Evolutionary conservation across 2,329 filamentous ascomycete species (phyloP).

Genomic region (Aspergillus proliferans): DNA sequence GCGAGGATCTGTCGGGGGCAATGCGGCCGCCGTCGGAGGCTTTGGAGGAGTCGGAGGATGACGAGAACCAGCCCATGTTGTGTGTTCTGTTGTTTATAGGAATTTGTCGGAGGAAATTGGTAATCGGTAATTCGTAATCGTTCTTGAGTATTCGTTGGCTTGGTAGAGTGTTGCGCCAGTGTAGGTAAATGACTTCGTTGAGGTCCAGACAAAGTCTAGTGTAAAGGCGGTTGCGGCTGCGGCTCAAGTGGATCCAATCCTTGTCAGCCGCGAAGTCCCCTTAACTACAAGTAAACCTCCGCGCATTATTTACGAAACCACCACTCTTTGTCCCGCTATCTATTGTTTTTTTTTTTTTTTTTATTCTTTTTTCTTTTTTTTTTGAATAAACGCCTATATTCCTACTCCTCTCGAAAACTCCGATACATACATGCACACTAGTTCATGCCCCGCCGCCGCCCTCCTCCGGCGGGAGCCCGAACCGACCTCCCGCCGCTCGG

Average conservation of each 20-base stretch:
- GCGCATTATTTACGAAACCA: too few relatives aligned
- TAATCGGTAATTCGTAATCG: not conserved
- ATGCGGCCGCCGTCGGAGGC: constrained; percentile 57
- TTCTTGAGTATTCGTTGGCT: not conserved
- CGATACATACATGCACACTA: constrained; percentile 3
- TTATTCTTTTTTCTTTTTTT: too few relatives aligned
- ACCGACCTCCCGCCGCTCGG: constrained; percentile 61
- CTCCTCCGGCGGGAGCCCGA: constrained; percentile 59
- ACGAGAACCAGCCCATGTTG: constrained; percentile 51
- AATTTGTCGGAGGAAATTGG: not conserved
- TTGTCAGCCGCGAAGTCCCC: too few relatives aligned
- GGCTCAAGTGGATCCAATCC: not conserved
- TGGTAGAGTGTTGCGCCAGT: not conserved
- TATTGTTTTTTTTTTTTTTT: too few relatives aligned
- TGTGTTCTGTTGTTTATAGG: not conserved
- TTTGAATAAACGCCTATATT: not conserved
- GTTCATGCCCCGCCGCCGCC: constrained; percentile 48
- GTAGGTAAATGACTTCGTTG: not conserved
- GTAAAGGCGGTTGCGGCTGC: not conserved
- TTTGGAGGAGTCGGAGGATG: constrained; percentile 38
- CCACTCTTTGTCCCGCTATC: too few relatives aligned
- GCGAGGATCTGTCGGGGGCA: constrained; percentile 78
- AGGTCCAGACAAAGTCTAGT: not conserved
- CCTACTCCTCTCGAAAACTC: not conserved
- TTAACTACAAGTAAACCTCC: too few relatives aligned